Conservation (phyloP, 2,329 filamentous ascomycete species). For the Curvularia spicifera region DNA sequence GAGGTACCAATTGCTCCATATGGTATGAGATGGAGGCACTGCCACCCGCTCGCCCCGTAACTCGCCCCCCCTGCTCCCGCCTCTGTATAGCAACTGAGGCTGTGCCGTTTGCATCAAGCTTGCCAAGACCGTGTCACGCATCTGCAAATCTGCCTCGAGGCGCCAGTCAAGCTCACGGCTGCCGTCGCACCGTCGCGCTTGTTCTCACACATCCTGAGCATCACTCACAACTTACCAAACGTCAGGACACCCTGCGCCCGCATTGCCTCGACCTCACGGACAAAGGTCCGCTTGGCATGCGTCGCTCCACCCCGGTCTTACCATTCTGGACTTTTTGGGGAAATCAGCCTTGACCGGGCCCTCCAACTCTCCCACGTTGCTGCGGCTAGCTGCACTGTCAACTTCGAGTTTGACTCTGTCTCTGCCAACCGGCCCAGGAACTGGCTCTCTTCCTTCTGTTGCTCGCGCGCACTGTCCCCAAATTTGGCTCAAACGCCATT, state of each 20-base stretch:
- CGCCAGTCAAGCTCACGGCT: constrained; percentile 37
- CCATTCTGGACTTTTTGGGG: constrained; percentile 30
- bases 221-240: constrained; percentile 22
- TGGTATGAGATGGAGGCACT: constrained; percentile 28
- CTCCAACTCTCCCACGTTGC: constrained; percentile 36
- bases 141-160: constrained; percentile 47
- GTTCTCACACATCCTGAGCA: constrained; percentile 30
- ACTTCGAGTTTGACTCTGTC: constrained; percentile 31
- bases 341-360: constrained; percentile 50
- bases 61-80: constrained; percentile 27
- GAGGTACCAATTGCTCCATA: constrained; percentile 14
- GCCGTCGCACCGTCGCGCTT: constrained; percentile 42
- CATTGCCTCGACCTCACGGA: constrained; percentile 26
- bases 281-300: constrained; percentile 38
- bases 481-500: constrained; percentile 30
- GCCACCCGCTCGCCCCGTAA: constrained; percentile 32
- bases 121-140: constrained; percentile 39
- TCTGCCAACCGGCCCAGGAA: constrained; percentile 31
- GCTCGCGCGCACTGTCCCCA: constrained; percentile 33
- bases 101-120: constrained; percentile 43
- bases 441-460: constrained; percentile 25
- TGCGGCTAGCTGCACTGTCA: constrained; percentile 37
- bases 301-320: constrained; percentile 33
- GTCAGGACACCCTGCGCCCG: constrained; percentile 25
- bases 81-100: constrained; percentile 40